These are phyloP conservation scores for Dipodascopsis uninucleata DNA, from an alignment of 805 yeast species.

Conservation along the genomic window DNA sequence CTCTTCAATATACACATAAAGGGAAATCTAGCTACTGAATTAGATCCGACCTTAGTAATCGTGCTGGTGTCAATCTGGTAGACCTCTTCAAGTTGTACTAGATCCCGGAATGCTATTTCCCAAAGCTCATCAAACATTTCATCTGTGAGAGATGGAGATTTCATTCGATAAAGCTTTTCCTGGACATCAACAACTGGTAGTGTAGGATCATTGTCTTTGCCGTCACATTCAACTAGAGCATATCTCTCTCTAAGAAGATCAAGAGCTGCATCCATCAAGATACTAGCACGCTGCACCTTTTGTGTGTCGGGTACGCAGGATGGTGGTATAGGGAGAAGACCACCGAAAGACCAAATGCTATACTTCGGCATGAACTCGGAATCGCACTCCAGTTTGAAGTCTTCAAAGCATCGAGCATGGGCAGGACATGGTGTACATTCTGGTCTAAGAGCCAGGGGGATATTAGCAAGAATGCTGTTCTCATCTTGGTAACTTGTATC, in stretches of 20 bases:
- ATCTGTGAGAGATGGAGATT: slow-evolving; percentile 37
- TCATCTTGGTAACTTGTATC: not conserved
- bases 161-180: slow-evolving; percentile 24
- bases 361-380: slow-evolving; percentile 55
- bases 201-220: slow-evolving; percentile 13
- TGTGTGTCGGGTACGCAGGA: slow-evolving; percentile 71
- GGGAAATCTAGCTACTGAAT: slow-evolving; percentile 12
- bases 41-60: slow-evolving; percentile 14
- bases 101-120: slow-evolving; percentile 24
- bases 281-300: slow-evolving; percentile 61
- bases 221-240: slow-evolving; percentile 56
- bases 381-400: slow-evolving; percentile 61
- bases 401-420: slow-evolving; percentile 68
- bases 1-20: slow-evolving; percentile 12
- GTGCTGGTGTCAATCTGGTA: slow-evolving; percentile 4
- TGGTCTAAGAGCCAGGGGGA: slow-evolving; percentile 45
- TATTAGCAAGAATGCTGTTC: slow-evolving; percentile 40
- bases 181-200: slow-evolving; percentile 16
- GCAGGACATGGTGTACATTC: slow-evolving; percentile 74
- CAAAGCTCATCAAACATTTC: slow-evolving; percentile 42
- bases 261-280: slow-evolving; percentile 63
- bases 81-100: slow-evolving; percentile 13
- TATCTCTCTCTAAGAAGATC: slow-evolving; percentile 63
- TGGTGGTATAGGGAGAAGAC: slow-evolving; percentile 58
- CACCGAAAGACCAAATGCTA: slow-evolving; percentile 54